Evolutionary conservation across 1,284 basidiomycete genomes (phyloP).

Genomic region (Phenoliferia sp.): DNA sequence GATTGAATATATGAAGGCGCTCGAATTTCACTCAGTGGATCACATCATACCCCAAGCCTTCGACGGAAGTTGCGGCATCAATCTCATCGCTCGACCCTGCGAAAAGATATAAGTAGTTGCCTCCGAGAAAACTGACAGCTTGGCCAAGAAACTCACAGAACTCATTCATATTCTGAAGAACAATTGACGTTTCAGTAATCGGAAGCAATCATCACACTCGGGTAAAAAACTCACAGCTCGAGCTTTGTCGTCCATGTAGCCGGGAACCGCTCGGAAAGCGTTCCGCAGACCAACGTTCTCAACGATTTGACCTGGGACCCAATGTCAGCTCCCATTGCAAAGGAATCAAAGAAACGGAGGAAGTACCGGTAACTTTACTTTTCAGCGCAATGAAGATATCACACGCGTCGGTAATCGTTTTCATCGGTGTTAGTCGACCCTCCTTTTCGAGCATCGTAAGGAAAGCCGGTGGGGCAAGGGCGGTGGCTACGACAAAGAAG

Average conservation of each 20-base stretch:
- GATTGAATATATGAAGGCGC: too few relatives aligned
- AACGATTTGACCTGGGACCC: slow-evolving; percentile 14
- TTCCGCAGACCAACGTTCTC: slow-evolving; percentile 21
- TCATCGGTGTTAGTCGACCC: slow-evolving; percentile 20
- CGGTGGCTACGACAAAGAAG: slow-evolving; percentile 8
- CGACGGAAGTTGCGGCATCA: slow-evolving; percentile 1
- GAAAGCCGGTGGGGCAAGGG: slow-evolving; percentile 17
- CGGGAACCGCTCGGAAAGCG: slow-evolving; percentile 12
- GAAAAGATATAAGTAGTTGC: neutral
- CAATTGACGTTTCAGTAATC: neutral
- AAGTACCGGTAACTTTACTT: slow-evolving; percentile 13
- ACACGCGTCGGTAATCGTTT: slow-evolving; percentile 13
- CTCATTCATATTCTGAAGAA: slow-evolving; percentile 9
- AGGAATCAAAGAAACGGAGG: neutral
- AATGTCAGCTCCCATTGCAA: neutral
- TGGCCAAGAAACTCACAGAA: slow-evolving; percentile 3
- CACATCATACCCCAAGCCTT: neutral
- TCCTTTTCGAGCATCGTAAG: slow-evolving; percentile 14
- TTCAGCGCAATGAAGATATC: slow-evolving; percentile 17
- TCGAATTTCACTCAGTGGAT: neutral
- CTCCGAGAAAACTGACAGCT: neutral
- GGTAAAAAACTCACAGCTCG: neutral
- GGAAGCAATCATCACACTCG: neutral
- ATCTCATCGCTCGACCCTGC: slow-evolving; percentile 2
- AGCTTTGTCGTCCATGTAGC: slow-evolving; percentile 10